Base-by-base conservation (phyloP, 78 protist genomes). In the Dictyostelium intermedium region DNA sequence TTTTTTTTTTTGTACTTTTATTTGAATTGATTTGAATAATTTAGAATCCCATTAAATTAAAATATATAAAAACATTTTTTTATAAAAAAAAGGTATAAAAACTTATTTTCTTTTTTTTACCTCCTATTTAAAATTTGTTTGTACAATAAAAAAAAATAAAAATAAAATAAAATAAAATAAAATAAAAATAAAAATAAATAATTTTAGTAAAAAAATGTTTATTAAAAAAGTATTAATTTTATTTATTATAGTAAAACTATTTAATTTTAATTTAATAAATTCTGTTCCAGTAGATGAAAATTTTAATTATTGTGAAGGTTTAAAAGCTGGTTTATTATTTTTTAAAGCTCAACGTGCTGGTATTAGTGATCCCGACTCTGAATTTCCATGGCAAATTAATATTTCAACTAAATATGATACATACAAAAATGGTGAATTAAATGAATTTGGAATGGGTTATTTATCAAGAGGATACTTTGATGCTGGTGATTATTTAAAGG, bases 401-500 rank as follows among this genome's bases (percentile, higher is more conserved):
- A 34, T 9, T 18, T 5, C 79, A 27, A 72, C 79, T 13, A 2
- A 34, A 14, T 14, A 14, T 6, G 79, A 72, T 72, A 72, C 79
- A 3, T 72, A 72, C 16, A 72, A 11, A 13, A 35, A 32, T 10
- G 25, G 35, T 66, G 5, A 32, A 16, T 32, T 32, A 23, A 16
- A 39, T 39, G 0, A 10, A 0, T 8, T n/a, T 76, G 82, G 82
- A 8, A 5, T 0, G 18, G 82, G 82, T 6, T 34, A 11, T 37
- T n/a, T 76, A 76, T 76, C 82, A 39, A 25, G 34, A n/a, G 82
- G 82, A 41, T 76, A 76, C 41, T 76, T 76, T 41, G 56, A 76
- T 39, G 82, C 47, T 39, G 82, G 82, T 11, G 56, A 39, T 39
- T 76, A 76, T 76, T n/a, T 76, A 20, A 76, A 72, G 27, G 79